These are phyloP conservation scores for Boeremia exigua DNA, from an alignment of 2,329 filamentous ascomycete species.

Conservation along the genomic window DNA sequence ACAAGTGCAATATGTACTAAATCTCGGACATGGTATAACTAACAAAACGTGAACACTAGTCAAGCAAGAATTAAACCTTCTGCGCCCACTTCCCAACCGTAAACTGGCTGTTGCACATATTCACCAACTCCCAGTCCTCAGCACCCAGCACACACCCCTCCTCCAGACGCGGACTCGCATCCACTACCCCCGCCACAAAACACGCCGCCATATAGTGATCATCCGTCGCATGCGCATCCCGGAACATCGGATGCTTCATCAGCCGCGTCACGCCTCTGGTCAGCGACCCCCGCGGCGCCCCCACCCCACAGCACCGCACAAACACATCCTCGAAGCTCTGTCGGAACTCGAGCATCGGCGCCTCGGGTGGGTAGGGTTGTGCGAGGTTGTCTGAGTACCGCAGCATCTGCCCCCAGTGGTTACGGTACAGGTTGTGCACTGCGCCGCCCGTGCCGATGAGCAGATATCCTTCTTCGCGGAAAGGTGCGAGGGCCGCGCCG, in stretches of 20 bases:
- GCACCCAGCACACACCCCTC: constrained; percentile 37
- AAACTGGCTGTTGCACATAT: constrained; percentile 46
- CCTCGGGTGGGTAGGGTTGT: constrained; percentile 63
- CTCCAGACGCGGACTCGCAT: constrained; percentile 27
- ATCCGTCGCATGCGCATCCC: constrained; percentile 72
- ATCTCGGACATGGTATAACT: background rate
- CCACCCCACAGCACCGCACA: constrained; percentile 55
- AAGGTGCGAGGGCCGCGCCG: constrained; percentile 61
- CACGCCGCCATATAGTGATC: constrained; percentile 72
- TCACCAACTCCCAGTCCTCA: constrained; percentile 43
- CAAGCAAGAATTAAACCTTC: background rate
- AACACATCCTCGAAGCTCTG: constrained; percentile 69
- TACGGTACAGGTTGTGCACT: constrained; percentile 74
- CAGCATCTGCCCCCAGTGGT: constrained; percentile 70
- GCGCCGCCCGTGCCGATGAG: constrained; percentile 67
- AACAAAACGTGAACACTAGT: background rate
- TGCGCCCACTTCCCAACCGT: constrained; percentile 35
- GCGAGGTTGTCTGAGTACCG: constrained; percentile 68
- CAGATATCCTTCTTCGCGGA: constrained; percentile 63
- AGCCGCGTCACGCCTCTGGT: constrained; percentile 63
- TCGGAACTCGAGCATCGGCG: constrained; percentile 68
- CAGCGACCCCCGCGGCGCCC: constrained; percentile 55
- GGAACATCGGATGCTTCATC: constrained; percentile 71
- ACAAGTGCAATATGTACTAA: background rate
- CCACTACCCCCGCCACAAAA: constrained; percentile 64